Evolutionary conservation across 106 monocot species (phyloP).

Genomic region (Hemerocallis citrina): DNA sequence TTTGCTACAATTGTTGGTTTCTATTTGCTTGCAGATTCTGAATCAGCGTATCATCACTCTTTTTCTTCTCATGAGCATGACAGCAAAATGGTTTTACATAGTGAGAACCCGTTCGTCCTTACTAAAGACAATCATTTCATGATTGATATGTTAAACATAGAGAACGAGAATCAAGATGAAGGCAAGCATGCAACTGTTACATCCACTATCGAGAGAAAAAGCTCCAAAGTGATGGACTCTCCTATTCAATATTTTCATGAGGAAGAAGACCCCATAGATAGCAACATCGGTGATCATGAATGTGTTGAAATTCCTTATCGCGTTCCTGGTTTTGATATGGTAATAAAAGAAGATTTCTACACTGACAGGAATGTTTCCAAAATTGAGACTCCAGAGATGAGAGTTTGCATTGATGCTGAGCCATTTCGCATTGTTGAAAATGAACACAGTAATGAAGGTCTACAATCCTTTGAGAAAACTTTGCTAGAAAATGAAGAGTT

Average conservation of each 20-base stretch:
- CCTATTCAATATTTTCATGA: background rate
- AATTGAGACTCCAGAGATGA: constrained; percentile 25
- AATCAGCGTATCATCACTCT: constrained; percentile 1
- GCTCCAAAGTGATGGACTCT: background rate
- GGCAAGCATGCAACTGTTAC: background rate
- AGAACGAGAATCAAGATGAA: background rate
- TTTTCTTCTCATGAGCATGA: constrained; percentile 8
- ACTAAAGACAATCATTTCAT: constrained; percentile 3
- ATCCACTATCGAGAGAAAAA: constrained; percentile 12
- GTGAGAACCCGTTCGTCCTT: constrained; percentile 3
- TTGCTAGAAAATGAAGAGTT: constrained; percentile 5
- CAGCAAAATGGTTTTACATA: constrained; percentile 1
- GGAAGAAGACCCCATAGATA: background rate
- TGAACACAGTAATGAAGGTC: constrained; percentile 57
- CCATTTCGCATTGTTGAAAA: constrained; percentile 42
- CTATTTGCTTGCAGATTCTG: constrained; percentile 21
- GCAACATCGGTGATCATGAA: background rate
- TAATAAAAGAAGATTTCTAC: constrained; percentile 12
- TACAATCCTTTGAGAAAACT: constrained; percentile 14
- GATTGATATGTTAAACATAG: constrained; percentile 8
- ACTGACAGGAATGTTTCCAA: constrained; percentile 39
- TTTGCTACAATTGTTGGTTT: background rate
- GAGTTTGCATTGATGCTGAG: constrained; percentile 20
- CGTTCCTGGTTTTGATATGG: constrained; percentile 1
- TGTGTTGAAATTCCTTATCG: constrained; percentile 2